A percentile compares a stretch with the other conserved stretches of the same genome.
phyloP scores from a whole-genome alignment of 257 asterid genomes.

The Rehmannia glutinosa region DNA sequence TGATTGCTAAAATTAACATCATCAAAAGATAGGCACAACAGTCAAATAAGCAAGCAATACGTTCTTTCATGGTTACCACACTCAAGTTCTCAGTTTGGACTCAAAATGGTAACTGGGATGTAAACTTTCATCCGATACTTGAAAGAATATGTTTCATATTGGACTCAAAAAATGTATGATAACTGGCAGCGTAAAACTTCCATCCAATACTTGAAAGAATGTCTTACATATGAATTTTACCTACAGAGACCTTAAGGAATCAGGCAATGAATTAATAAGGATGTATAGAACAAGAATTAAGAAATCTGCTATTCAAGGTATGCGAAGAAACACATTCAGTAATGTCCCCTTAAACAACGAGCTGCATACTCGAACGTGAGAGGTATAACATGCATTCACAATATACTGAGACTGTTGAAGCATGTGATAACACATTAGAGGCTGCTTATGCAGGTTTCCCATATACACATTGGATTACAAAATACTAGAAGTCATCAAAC shows the following conservation, averaged over 20 bases:
- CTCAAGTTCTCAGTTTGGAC: not conserved
- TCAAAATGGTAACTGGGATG: not conserved
- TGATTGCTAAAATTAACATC: slow-evolving; percentile 12
- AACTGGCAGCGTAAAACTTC: not conserved
- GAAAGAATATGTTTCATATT: no score
- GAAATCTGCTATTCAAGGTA: not conserved
- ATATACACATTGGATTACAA: not conserved
- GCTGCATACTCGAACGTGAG: not conserved
- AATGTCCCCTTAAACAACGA: not conserved
- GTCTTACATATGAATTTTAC: not conserved
- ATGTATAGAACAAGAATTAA: not conserved
- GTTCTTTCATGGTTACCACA: slow-evolving; percentile 3
- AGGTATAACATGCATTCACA: slow-evolving; percentile 2
- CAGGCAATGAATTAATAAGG: not conserved
- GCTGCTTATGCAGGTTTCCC: slow-evolving; percentile 13
- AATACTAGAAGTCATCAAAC: slow-evolving; percentile 1
- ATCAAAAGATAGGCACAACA: not conserved
- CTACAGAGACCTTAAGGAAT: not conserved
- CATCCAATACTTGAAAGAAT: not conserved
- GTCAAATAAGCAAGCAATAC: not conserved
- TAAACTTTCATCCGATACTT: not conserved
- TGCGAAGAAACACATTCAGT: not conserved
- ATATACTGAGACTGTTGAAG: not conserved
- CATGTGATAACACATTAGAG: not conserved
- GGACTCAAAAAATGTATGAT: not conserved